Evolutionary conservation across 345 rosid species (phyloP).

Genomic region (Ricinus communis): DNA sequence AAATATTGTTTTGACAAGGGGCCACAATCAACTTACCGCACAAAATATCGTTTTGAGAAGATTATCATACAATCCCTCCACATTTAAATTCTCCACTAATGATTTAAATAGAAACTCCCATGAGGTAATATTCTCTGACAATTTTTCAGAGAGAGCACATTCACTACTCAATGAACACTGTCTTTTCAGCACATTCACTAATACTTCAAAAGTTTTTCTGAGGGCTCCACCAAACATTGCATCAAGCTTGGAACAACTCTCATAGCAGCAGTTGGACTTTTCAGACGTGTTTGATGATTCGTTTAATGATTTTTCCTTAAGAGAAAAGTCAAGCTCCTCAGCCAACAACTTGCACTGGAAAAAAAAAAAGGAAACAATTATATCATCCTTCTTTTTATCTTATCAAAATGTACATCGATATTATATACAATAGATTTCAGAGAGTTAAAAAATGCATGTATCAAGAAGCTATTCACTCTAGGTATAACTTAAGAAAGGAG

Average conservation of each 20-base stretch:
- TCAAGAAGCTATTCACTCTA: no score
- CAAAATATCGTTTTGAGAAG: constrained; percentile 46
- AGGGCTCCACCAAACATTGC: constrained; percentile 39
- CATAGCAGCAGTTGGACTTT: constrained; percentile 12
- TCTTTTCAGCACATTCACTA: constrained; percentile 46
- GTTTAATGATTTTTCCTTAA: constrained; percentile 19
- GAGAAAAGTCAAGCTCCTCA: constrained; percentile 40
- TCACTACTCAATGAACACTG: constrained; percentile 36
- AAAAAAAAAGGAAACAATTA: neutral
- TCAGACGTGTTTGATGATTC: constrained; percentile 19
- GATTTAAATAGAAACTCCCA: constrained; percentile 66
- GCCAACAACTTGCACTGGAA: constrained; percentile 65
- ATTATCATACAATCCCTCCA: constrained; percentile 47
- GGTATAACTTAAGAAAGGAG: neutral
- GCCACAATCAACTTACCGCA: constrained; percentile 48
- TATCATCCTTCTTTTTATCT: neutral
- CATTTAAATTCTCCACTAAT: constrained; percentile 41
- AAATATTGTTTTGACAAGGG: neutral
- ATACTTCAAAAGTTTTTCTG: constrained; percentile 32
- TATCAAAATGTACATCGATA: neutral
- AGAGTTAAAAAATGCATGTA: no score
- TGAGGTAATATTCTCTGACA: constrained; percentile 43
- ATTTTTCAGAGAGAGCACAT: constrained; percentile 39
- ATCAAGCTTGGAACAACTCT: constrained; percentile 34
- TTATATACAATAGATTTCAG: no score